Evolutionary conservation across 495 filamentous ascomycete species (phyloP).

Genomic region (Pyrenula massariospora): DNA sequence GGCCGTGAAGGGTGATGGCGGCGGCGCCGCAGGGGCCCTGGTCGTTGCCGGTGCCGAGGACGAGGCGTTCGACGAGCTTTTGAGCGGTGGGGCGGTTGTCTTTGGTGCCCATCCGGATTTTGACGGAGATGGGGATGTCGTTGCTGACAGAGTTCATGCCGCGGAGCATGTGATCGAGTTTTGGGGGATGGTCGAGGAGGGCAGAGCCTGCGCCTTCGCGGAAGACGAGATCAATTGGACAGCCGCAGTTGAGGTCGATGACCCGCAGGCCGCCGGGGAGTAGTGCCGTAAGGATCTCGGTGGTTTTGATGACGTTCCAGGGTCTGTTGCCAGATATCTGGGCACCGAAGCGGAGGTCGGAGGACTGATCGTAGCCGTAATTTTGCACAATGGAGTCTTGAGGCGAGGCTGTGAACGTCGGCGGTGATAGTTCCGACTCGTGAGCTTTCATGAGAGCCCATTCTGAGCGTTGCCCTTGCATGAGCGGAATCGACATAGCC

Average conservation of each 20-base stretch:
- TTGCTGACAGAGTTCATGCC: constrained; percentile 90
- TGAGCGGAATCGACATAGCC: constrained; percentile 81
- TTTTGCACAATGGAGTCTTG: constrained; percentile 37
- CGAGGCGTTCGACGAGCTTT: constrained; percentile 71
- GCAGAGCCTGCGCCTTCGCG: constrained; percentile 83
- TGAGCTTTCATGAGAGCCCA: constrained; percentile 93
- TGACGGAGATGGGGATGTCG: constrained; percentile 80
- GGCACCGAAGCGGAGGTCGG: constrained; percentile 77
- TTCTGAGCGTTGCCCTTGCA: constrained; percentile 85
- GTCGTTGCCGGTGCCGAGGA: constrained; percentile 55
- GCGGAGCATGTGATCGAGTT: constrained; percentile 80
- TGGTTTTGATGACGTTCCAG: constrained; percentile 74
- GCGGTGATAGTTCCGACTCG: constrained; percentile 61
- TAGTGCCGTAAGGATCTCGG: constrained; percentile 64
- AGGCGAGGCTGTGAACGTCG: constrained; percentile 36
- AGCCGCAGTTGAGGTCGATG: constrained; percentile 92
- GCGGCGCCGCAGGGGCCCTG: constrained; percentile 69
- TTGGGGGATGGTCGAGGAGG: constrained; percentile 71
- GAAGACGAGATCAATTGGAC: constrained; percentile 88
- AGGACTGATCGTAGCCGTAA: constrained; percentile 61
- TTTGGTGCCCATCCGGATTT: constrained; percentile 85
- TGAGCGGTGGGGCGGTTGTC: constrained; percentile 68
- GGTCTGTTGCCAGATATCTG: constrained; percentile 87
- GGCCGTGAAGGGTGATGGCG: constrained; percentile 86
- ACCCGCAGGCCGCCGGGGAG: constrained; percentile 57